These are phyloP conservation scores for Rhodotorula kratochvilovae DNA, from an alignment of 768 basidiomycete genomes.

Conservation along the genomic window DNA sequence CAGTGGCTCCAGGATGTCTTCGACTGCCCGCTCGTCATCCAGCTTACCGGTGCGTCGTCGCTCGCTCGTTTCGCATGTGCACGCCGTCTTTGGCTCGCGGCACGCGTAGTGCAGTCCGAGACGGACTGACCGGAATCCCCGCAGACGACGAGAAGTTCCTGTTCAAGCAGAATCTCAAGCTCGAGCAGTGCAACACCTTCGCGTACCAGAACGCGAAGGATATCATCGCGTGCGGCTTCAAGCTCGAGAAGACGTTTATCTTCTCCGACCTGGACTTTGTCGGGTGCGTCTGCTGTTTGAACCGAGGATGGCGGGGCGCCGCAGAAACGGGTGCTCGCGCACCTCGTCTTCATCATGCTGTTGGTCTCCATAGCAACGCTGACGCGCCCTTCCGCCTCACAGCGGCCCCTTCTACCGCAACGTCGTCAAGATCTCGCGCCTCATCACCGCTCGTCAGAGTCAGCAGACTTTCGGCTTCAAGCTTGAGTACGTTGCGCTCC, in stretches of 20 bases:
- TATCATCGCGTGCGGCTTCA: constrained; percentile 93
- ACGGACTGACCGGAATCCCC: too few species aligned
- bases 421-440: constrained; percentile 82
- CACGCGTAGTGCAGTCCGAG: too few species aligned
- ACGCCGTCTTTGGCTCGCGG: too few species aligned
- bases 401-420: constrained; percentile 90
- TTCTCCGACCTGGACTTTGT: constrained; percentile 88
- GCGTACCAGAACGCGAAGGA: constrained; percentile 83
- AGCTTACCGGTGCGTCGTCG: constrained; percentile 70
- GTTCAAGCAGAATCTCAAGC: constrained; percentile 89
- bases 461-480: constrained; percentile 94
- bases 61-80: background rate
- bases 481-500: constrained; percentile 67
- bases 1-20: constrained; percentile 99
- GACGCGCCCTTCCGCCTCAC: background rate
- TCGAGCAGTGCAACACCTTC: constrained; percentile 79
- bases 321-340: too few species aligned
- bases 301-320: background rate
- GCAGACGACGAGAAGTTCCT: constrained; percentile 97
- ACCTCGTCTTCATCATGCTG: background rate
- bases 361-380: background rate
- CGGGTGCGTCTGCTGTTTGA: constrained; percentile 49
- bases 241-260: constrained; percentile 88
- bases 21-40: constrained; percentile 86
- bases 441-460: constrained; percentile 87